phyloP scores from a whole-genome alignment of 305 asterid genomes.

The Fraxinus sp. region DNA sequence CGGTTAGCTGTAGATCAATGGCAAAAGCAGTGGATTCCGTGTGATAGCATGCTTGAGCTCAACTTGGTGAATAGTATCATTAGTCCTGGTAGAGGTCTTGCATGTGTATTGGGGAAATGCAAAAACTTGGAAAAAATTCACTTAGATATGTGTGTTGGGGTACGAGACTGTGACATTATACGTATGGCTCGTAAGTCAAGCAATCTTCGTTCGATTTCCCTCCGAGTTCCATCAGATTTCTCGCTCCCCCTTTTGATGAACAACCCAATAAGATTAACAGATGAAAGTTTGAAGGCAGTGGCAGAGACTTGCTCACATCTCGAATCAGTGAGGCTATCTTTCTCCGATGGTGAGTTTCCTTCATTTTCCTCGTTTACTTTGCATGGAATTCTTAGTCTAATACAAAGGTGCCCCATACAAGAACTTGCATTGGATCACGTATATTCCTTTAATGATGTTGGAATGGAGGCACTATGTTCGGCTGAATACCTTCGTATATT shows the following conservation, averaged over 20 bases:
- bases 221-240: constrained; percentile 65
- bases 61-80: constrained; percentile 67
- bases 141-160: constrained; percentile 74
- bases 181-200: constrained; percentile 57
- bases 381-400: constrained; percentile 53
- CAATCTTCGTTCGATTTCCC: constrained; percentile 61
- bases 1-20: constrained; percentile 56
- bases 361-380: constrained; percentile 57
- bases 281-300: constrained; percentile 59
- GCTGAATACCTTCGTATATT: constrained; percentile 53
- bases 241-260: constrained; percentile 53
- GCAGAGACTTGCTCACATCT: constrained; percentile 55
- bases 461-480: constrained; percentile 66
- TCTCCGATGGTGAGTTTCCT: constrained; percentile 65
- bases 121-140: constrained; percentile 59
- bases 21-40: constrained; percentile 63
- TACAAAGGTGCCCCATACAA: constrained; percentile 55
- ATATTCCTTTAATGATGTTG: constrained; percentile 56
- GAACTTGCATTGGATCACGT: constrained; percentile 67
- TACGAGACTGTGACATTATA: constrained; percentile 63
- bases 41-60: constrained; percentile 64
- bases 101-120: constrained; percentile 67
- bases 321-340: constrained; percentile 57
- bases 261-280: constrained; percentile 63
- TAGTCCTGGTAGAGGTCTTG: constrained; percentile 74